Evolutionary conservation across 371 early-diverging fungal genomes (phyloP), one percentile per base, ranked within the genome.

Genomic region (Lichtheimia ramosa): DNA sequence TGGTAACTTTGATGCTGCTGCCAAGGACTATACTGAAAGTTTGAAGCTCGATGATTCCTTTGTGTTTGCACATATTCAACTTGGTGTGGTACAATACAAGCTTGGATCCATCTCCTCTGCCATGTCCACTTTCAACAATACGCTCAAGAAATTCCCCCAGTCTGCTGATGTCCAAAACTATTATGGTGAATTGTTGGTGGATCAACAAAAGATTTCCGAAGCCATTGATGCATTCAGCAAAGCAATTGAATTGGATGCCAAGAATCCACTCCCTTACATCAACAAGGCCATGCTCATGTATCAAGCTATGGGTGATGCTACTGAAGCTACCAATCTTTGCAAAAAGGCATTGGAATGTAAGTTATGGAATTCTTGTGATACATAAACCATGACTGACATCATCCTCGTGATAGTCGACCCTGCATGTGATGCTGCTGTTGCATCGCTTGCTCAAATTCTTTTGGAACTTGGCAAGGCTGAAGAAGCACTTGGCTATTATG

Each of bases 111-210:
- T 91, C 23, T 71, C 81, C 13, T 83, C 81, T 5, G 89, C 95
- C 25, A 83, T 89, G 83, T 65, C 73, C 14, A 91, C 87, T 4
- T 97, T 97, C 79, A 85, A 87, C 69, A 85, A 88, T 69, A 90
- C 94, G 0, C 72, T 86, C 62, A 80, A 83, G 66, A 83, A 86
- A 58, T 97, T 97, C 83, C 84, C 89, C 48, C 68, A 86, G 28
- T 86, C 89, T 42, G 87, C 92, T 40, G 97, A 98, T 70, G 90
- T 96, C 23, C 94, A 85, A 83, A 96, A 97, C 83, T 97, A 96
- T 77, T 93, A 94, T 60, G 97, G 96, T 68, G 98, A 98, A 77
- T 83, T 98, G 18, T 73, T 96, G 48, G 78, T 93, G 53, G 97
- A 98, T 64, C 91, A 92, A 69, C 91, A 92, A 68, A 82, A 83